These are phyloP conservation scores for Dysphania ambrosioides DNA, from an alignment of 148 eudicot species.

Conservation along the genomic window DNA sequence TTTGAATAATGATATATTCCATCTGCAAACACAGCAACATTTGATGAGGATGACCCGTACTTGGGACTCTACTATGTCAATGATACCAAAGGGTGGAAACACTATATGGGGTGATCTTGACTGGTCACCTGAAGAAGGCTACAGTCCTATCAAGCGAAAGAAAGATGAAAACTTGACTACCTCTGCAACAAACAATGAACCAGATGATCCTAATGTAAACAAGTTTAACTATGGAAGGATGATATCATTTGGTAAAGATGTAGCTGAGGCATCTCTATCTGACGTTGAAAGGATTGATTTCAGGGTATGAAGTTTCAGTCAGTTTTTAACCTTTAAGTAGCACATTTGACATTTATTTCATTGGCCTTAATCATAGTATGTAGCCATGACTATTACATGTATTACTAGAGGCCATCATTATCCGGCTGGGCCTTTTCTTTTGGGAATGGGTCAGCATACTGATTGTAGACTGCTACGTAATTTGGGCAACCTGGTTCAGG, in stretches of 20 bases:
- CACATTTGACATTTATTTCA: not conserved
- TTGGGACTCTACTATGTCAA: constrained; percentile 98
- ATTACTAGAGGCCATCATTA: not conserved
- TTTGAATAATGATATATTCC: constrained; percentile 72
- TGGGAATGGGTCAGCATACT: not conserved
- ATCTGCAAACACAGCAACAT: constrained; percentile 73
- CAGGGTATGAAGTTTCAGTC: constrained; percentile 49
- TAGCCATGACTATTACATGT: too few relatives aligned
- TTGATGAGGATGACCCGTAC: constrained; percentile 94
- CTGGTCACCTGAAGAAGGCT: constrained; percentile 91
- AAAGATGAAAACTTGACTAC: constrained; percentile 34
- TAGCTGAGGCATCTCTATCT: constrained; percentile 50
- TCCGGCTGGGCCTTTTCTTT: not conserved
- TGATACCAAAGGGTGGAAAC: constrained; percentile 95
- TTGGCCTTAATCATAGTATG: not conserved
- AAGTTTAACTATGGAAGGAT: constrained; percentile 67
- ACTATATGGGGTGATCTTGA: constrained; percentile 96
- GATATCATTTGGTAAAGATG: constrained; percentile 80
- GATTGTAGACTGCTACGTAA: too few relatives aligned
- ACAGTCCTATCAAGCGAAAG: constrained; percentile 44
- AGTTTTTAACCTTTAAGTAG: not conserved
- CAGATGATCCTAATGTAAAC: constrained; percentile 34
- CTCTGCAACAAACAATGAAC: constrained; percentile 25
- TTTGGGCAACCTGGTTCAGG: not conserved
- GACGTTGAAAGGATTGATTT: constrained; percentile 73